These are phyloP conservation scores for Bremia lactucae DNA, from an alignment of 352 stramenopile species.

Conservation along the genomic window DNA sequence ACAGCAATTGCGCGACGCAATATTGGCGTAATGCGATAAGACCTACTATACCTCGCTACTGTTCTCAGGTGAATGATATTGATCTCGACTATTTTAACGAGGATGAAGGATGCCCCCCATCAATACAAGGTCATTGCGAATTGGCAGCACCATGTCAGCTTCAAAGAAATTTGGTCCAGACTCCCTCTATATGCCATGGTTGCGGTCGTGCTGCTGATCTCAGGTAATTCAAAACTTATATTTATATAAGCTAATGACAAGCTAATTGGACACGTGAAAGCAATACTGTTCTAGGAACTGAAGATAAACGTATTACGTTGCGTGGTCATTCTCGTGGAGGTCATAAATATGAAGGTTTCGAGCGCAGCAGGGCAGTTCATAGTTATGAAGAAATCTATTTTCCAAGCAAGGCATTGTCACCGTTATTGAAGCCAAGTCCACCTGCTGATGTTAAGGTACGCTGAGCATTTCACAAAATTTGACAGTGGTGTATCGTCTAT, in stretches of 20 bases:
- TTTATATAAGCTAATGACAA: too few relatives aligned
- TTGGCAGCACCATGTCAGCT: too few relatives aligned
- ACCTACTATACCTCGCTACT: too few relatives aligned
- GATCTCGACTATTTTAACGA: neutral
- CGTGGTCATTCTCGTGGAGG: neutral
- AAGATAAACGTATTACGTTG: neutral
- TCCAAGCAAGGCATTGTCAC: neutral
- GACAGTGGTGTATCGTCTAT: too few relatives aligned
- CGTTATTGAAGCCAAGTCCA: neutral
- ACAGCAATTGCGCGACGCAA: too few relatives aligned
- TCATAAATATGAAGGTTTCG: neutral
- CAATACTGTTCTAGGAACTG: neutral
- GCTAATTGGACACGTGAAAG: neutral
- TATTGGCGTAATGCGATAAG: too few relatives aligned
- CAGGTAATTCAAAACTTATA: constrained; percentile 7
- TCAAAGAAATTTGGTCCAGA: neutral
- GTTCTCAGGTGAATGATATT: neutral
- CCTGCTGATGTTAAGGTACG: constrained; percentile 6
- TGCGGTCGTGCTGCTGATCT: constrained; percentile 3
- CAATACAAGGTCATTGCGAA: too few relatives aligned
- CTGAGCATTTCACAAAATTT: neutral
- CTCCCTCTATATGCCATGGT: constrained; percentile 2
- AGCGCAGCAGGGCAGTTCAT: constrained; percentile 3
- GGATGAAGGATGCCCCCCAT: too few relatives aligned
- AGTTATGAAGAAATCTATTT: constrained; percentile 24